Conservation (phyloP, 805 yeast species). For the Nakazawaea ernobii region DNA sequence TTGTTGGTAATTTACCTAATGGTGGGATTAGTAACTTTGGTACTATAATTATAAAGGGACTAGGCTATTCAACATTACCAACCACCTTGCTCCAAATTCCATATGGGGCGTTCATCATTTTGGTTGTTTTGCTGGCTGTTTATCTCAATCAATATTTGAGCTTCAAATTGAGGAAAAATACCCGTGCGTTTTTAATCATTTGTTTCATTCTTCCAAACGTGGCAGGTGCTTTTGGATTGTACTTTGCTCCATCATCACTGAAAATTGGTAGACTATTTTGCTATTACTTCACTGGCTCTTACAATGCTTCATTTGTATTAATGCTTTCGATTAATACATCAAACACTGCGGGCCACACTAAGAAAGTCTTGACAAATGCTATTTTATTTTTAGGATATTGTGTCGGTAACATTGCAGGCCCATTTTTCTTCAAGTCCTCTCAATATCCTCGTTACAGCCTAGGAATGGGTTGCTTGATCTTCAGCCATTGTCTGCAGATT, state of each 20-base stretch:
- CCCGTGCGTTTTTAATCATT: conserved; percentile 4
- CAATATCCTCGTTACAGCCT: conserved; percentile 25
- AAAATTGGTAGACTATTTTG: conserved; percentile 10
- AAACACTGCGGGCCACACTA: conserved; percentile 35
- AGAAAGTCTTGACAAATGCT: conserved; percentile 28
- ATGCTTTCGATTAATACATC: conserved; percentile 25
- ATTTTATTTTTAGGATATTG: conserved; percentile 31
- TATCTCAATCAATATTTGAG: conserved; percentile 1
- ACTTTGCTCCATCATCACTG: conserved; percentile 10
- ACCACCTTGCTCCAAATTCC: conserved; percentile 11
- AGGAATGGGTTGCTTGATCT: conserved; percentile 15
- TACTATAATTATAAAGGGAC: conserved; percentile 14
- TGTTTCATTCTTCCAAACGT: conserved; percentile 2
- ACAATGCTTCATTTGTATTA: conserved; percentile 15
- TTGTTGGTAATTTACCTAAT: conserved; percentile 15
- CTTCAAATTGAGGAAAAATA: background rate
- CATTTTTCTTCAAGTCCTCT: conserved; percentile 29
- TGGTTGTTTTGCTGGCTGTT: background rate
- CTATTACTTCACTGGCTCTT: conserved; percentile 9
- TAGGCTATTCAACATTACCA: conserved; percentile 11
- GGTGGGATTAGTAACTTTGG: conserved; percentile 19
- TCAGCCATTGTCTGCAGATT: conserved; percentile 9
- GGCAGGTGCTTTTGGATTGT: conserved; percentile 13
- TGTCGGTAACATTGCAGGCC: conserved; percentile 30
- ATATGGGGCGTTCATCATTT: conserved; percentile 9